Percentiles rank a stretch among this genome's conserved stretches.
These are phyloP conservation scores for Epicoccum sorghinum DNA, from an alignment of 2,329 filamentous ascomycete species.

Conservation along the genomic window DNA sequence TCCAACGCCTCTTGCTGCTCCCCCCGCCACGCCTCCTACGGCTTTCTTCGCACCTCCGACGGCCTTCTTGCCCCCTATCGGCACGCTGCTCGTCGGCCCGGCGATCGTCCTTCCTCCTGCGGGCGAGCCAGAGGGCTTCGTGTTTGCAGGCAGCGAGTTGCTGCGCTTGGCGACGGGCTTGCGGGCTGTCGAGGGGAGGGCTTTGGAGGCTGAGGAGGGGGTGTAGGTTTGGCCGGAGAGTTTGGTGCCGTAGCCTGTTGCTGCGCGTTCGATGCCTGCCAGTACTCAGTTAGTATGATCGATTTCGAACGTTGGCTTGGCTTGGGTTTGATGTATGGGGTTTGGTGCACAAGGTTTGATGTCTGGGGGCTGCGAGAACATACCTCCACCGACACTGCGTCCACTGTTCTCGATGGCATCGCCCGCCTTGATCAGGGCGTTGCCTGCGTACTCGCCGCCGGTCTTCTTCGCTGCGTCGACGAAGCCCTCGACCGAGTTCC, in stretches of 20 bases:
- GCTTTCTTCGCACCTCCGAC: slow-evolving; percentile 30
- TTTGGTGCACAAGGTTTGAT: no score
- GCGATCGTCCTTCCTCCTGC: slow-evolving; percentile 12
- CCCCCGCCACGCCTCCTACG: slow-evolving; percentile 20
- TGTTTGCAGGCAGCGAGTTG: slow-evolving; percentile 39
- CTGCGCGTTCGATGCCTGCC: slow-evolving; percentile 41
- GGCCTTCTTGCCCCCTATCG: slow-evolving; percentile 40
- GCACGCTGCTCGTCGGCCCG: slow-evolving; percentile 20
- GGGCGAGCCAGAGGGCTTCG: slow-evolving; percentile 21
- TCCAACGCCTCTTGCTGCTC: slow-evolving; percentile 16
- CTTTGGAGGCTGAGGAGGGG: slow-evolving; percentile 31
- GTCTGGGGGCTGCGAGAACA: no score
- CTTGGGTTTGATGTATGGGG: no score
- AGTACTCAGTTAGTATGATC: no score
- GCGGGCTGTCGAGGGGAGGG: slow-evolving; percentile 37
- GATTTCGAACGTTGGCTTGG: no score
- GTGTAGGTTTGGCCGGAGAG: slow-evolving; percentile 40
- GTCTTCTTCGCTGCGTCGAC: slow-evolving; percentile 46
- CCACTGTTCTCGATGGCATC: slow-evolving; percentile 46
- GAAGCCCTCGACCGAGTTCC: slow-evolving; percentile 47
- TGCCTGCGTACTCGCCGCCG: slow-evolving; percentile 46
- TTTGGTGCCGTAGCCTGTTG: slow-evolving; percentile 35
- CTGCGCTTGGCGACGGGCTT: slow-evolving; percentile 42
- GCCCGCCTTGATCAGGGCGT: slow-evolving; percentile 46
- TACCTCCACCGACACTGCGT: slow-evolving; percentile 41